Percentiles rank a stretch among this genome's conserved stretches.
Conservation (phyloP, 1,284 basidiomycete genomes). For the Heterobasidion parviporum region DNA sequence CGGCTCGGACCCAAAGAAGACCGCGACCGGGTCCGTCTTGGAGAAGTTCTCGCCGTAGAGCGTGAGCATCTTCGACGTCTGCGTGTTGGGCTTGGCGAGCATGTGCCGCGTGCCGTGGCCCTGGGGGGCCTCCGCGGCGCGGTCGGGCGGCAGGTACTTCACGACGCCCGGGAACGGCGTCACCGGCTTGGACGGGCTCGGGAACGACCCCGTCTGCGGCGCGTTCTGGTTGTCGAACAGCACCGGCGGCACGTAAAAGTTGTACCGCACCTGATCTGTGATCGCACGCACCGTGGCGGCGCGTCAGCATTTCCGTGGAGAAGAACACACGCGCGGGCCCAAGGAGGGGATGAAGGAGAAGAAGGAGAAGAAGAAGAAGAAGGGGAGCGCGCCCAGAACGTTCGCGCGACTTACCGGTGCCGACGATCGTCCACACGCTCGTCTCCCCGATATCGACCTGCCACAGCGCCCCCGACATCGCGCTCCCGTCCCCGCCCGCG, state of each 20-base stretch:
- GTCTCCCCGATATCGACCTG: conserved; percentile 84
- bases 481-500: conserved; percentile 53
- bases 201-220: conserved; percentile 57
- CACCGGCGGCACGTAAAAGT: conserved; percentile 86
- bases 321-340: neutral
- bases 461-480: conserved; percentile 71
- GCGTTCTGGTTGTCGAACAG: conserved; percentile 70
- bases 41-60: conserved; percentile 88
- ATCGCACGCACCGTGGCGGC: neutral
- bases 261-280: conserved; percentile 78
- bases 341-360: neutral
- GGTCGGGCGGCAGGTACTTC: conserved; percentile 81
- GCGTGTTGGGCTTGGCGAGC: conserved; percentile 57
- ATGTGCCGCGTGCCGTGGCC: conserved; percentile 57
- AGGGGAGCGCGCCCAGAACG: conserved; percentile 3
- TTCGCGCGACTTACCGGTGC: conserved; percentile 51
- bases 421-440: conserved; percentile 90
- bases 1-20: conserved; percentile 87
- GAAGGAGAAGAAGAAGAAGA: conserved; percentile 5
- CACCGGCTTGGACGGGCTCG: conserved; percentile 72
- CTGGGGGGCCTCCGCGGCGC: conserved; percentile 67
- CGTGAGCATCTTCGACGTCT: conserved; percentile 70
- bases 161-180: conserved; percentile 82
- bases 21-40: conserved; percentile 66
- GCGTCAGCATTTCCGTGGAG: neutral